Percentiles rank a stretch among this genome's conserved stretches.
Conservation (phyloP, 208 protist species). For the Wallacemonas sp. region DNA sequence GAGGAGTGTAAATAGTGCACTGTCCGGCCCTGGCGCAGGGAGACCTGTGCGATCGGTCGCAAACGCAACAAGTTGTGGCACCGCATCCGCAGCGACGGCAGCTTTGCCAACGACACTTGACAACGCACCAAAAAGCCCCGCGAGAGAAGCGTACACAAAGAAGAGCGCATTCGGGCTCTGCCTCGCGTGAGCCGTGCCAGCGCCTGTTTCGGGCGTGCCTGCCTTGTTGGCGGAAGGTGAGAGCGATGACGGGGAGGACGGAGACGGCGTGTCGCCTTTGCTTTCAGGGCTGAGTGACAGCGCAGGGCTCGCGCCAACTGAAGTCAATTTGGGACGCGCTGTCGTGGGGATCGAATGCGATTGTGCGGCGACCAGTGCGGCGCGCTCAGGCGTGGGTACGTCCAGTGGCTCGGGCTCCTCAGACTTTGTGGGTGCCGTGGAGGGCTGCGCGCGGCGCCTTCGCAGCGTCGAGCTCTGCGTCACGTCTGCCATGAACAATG, state of each 20-base stretch:
- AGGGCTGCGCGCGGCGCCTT: background rate
- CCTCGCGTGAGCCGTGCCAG: background rate
- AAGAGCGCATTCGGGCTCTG: slow-evolving; percentile 32
- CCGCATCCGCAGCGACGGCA: slow-evolving; percentile 35
- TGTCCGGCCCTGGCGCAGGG: background rate
- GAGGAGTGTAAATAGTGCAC: slow-evolving; percentile 3
- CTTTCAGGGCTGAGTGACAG: too few species aligned
- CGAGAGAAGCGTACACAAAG: slow-evolving; percentile 66
- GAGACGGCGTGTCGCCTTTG: too few species aligned
- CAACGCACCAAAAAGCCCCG: slow-evolving; percentile 65
- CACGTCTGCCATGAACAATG: background rate
- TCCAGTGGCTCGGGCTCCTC: too few species aligned
- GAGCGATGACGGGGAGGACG: background rate
- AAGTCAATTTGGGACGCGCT: background rate
- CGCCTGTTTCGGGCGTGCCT: background rate
- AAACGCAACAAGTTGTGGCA: background rate
- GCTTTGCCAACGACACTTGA: slow-evolving; percentile 78
- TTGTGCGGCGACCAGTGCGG: background rate
- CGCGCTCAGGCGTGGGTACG: background rate
- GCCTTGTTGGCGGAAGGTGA: background rate
- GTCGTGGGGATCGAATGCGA: background rate
- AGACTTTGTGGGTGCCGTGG: background rate
- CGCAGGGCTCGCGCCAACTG: too few species aligned
- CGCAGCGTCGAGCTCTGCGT: background rate
- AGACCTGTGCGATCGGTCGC: background rate